Evolutionary conservation across 192 early-diverging fungal genomes (phyloP), one percentile per base, ranked within the genome.

Genomic region (Coemansia sp.): DNA sequence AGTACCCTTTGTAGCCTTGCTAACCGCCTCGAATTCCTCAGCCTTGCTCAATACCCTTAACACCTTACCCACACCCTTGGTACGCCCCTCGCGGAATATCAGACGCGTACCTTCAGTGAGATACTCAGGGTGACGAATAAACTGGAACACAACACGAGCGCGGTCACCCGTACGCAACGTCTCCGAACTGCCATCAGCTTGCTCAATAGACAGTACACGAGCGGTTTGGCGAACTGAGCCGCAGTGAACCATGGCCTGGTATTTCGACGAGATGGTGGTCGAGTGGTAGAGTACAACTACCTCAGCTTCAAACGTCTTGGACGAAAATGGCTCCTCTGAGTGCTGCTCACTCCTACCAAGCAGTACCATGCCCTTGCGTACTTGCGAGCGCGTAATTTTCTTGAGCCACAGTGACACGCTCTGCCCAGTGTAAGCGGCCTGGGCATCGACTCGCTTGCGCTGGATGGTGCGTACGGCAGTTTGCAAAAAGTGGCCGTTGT

Each of bases 211-310:
- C 40, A 94, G 76, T 21, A 97, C 92, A 40, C 89, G 85, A 0
- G 93, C 96, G 0, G 96, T 95, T 78, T 97, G 96, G 17, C 94
- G 86, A 8, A 90, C 92, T 55, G 86, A 87, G 0, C 94, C 94
- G 66, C 93, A 96, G 65, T 97, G 96, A 55, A 97, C 67, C 96
- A 97, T 97, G 4, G 96, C 94, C 84, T 97, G 96, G 78, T 97
- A 97, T 63, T 91, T 91, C 60, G 86, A 84, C 13, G 88, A 88
- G 64, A 97, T 97, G 6, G 96, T 97, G 0, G 96, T 95, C 35
- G 91, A 91, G 74, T 96, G 94, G 72, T 93, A 95, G 11, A 97
- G 78, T 0, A 97, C 90, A 35, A 94, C 78, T n/a, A 97, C 87
- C 74, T 97, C 96, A 26, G 96, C 96, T 70, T 96, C 95, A 76